Conservation (phyloP, 2,329 filamentous ascomycete species). For the Cercospora zeae-maydis region DNA sequence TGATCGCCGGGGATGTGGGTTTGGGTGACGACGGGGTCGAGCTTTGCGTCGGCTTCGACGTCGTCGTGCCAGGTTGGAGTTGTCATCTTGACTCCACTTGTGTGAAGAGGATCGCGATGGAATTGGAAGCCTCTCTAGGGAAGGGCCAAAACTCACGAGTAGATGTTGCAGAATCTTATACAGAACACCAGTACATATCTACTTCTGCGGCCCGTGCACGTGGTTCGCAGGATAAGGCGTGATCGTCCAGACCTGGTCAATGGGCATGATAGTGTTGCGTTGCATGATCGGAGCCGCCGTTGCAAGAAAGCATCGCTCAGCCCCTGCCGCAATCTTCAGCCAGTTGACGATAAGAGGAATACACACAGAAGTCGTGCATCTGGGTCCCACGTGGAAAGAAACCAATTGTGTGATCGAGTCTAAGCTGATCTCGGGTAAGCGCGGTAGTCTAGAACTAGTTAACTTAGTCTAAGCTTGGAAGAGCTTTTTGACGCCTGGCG, state of each 20-base stretch:
- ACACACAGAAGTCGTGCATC: neutral
- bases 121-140: neutral
- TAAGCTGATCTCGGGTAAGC: constrained; percentile 3
- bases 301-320: neutral
- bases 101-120: neutral
- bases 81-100: neutral
- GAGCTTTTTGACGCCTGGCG: constrained; percentile 2
- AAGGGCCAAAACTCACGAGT: neutral
- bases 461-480: constrained; percentile 8
- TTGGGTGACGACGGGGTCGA: neutral
- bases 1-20: neutral
- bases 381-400: neutral
- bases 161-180: neutral
- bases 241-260: constrained; percentile 4
- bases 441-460: too few relatives aligned
- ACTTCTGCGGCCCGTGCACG: neutral
- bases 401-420: neutral
- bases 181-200: neutral
- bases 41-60: neutral
- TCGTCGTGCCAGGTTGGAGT: constrained; percentile 4
- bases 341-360: constrained; percentile 3
- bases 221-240: constrained; percentile 9
- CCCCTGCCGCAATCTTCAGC: constrained; percentile 1
- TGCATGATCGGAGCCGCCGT: constrained; percentile 5
- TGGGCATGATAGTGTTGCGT: neutral